Conservation (phyloP, 179 eudicot genomes). For the Amaranthus tricolor region DNA sequence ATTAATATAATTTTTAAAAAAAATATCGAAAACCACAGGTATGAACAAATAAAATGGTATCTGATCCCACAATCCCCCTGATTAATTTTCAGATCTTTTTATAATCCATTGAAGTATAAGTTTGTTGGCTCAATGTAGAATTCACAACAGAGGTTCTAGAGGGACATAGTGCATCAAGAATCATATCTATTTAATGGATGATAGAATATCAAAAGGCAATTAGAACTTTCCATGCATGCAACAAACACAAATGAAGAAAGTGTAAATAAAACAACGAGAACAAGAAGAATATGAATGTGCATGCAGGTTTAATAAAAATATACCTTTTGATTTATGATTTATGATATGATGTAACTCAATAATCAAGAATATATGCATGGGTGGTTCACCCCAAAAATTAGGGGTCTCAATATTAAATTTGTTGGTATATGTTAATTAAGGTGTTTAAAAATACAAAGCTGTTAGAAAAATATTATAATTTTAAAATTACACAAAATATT, state of each 20-base stretch:
- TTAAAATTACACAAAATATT: no score
- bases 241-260: not conserved
- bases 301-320: not conserved
- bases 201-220: not conserved
- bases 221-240: conserved; percentile 20
- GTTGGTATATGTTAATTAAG: no score
- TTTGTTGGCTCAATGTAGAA: not conserved
- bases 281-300: not conserved
- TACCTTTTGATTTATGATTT: no score
- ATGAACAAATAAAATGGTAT: not conserved
- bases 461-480: no score
- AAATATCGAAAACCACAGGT: not conserved
- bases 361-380: no score
- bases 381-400: no score
- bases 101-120: not conserved
- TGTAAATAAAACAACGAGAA: not conserved
- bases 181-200: conserved; percentile 24
- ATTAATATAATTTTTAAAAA: no score
- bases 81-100: not conserved
- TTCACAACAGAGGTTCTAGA: conserved; percentile 16
- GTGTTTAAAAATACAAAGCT: no score
- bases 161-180: conserved; percentile 2
- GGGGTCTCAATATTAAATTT: no score
- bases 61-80: not conserved
- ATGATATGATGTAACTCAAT: no score